Evolutionary conservation across 768 basidiomycete genomes (phyloP).

Genomic region (Mycena floridula): DNA sequence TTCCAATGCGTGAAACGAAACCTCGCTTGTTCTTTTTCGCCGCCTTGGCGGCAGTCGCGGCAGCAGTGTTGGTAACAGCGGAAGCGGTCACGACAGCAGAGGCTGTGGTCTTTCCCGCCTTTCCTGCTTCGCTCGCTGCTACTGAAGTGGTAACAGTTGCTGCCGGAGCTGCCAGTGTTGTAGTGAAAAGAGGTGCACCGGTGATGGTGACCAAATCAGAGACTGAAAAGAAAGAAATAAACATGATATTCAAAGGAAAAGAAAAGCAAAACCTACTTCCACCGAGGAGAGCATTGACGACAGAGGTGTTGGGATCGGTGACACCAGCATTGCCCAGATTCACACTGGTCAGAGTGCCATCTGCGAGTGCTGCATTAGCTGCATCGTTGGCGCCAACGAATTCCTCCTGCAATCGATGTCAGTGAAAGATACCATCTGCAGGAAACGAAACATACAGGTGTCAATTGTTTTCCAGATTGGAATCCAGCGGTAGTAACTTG

Average conservation of each 20-base stretch:
- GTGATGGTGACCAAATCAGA: not conserved
- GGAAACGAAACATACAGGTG: conserved; percentile 4
- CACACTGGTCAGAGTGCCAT: conserved; percentile 13
- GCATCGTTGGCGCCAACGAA: conserved; percentile 13
- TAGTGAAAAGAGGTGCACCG: not conserved
- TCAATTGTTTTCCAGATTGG: conserved; percentile 6
- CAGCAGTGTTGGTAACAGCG: no score
- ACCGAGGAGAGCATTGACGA: conserved; percentile 15
- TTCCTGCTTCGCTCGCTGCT: not conserved
- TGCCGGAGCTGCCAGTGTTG: conserved; percentile 1
- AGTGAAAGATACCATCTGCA: not conserved
- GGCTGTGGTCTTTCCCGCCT: not conserved
- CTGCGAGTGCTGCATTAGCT: conserved; percentile 9
- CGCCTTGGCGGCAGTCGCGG: no score
- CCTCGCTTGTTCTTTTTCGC: no score
- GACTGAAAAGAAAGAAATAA: not conserved
- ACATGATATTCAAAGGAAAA: not conserved
- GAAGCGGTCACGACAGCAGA: not conserved
- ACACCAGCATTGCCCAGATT: conserved; percentile 19
- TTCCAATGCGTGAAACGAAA: no score
- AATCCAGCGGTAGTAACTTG: no score
- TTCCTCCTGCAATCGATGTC: conserved; percentile 4
- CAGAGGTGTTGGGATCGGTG: conserved; percentile 12
- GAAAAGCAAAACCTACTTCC: conserved; percentile 6
- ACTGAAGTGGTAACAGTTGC: not conserved